A percentile compares a stretch with the other conserved stretches of the same genome.
Conservation (phyloP, 768 basidiomycete species). For the Lenzites betulinus region DNA sequence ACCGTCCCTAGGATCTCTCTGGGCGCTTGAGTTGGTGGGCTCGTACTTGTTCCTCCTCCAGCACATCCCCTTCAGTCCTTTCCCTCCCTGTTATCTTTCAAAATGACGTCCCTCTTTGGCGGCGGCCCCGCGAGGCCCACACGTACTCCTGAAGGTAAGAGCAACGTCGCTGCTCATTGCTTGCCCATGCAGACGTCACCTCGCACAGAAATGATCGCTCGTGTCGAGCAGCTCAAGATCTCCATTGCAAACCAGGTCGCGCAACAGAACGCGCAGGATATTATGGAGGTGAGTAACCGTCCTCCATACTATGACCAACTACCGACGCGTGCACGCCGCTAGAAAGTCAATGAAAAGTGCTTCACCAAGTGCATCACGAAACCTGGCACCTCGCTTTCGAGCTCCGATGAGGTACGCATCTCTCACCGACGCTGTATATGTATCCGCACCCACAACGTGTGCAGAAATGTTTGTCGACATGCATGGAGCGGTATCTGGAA, state of each 20-base stretch:
- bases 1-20: background rate
- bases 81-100: background rate
- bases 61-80: background rate
- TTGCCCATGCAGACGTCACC: background rate
- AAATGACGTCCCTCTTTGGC: constrained; percentile 30
- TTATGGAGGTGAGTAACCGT: constrained; percentile 62
- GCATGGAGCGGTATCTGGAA: constrained; percentile 83
- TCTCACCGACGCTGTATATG: background rate
- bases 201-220: constrained; percentile 38
- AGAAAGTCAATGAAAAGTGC: constrained; percentile 84
- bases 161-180: background rate
- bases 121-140: constrained; percentile 17
- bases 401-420: constrained; percentile 68
- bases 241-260: constrained; percentile 70
- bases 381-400: constrained; percentile 66
- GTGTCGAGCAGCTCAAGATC: constrained; percentile 55
- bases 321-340: background rate
- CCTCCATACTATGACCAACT: background rate
- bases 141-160: constrained; percentile 16
- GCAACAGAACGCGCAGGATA: constrained; percentile 75
- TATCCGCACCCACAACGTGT: background rate
- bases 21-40: background rate
- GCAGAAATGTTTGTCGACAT: constrained; percentile 74
- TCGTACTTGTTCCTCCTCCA: background rate
- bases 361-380: constrained; percentile 77